These are phyloP conservation scores for Monosporascus cannonballus DNA, from an alignment of 2,329 filamentous ascomycete species.

Conservation along the genomic window DNA sequence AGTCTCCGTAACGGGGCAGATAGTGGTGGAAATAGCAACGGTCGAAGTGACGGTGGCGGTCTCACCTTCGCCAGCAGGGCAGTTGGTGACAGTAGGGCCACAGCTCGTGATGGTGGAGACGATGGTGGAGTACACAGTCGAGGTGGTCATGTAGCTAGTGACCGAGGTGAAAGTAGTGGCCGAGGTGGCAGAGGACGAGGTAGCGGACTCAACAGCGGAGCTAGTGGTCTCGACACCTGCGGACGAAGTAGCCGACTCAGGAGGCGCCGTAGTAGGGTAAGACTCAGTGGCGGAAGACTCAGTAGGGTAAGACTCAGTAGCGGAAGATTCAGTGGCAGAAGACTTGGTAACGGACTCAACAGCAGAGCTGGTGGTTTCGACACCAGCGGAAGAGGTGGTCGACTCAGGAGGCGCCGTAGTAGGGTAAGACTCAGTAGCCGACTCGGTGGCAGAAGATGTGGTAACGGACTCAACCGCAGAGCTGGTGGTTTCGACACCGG, in stretches of 20 bases:
- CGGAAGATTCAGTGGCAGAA: constrained; percentile 14
- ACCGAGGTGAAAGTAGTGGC: constrained; percentile 15
- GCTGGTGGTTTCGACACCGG: constrained; percentile 5
- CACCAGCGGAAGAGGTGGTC: constrained; percentile 5
- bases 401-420: constrained; percentile 6
- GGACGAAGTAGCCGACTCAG: constrained; percentile 8
- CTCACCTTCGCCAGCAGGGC: constrained; percentile 36
- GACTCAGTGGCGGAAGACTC: constrained; percentile 14
- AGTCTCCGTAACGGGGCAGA: constrained; percentile 56
- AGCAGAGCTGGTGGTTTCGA: constrained; percentile 3
- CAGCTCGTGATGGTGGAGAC: constrained; percentile 47
- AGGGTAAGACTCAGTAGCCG: constrained; percentile 1
- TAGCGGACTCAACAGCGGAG: constrained; percentile 17
- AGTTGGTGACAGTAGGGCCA: constrained; percentile 44
- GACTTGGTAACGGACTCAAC: constrained; percentile 1
- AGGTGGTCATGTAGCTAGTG: constrained; percentile 37
- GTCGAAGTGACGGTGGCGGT: constrained; percentile 42
- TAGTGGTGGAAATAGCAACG: constrained; percentile 51
- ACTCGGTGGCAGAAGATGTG: constrained; percentile 5
- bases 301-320: constrained; percentile 7
- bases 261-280: constrained; percentile 4
- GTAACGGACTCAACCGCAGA: constrained; percentile 17
- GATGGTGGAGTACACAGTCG: constrained; percentile 45
- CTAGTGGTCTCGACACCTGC: constrained; percentile 5
- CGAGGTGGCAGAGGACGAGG: constrained; percentile 5